phyloP scores from a whole-genome alignment of 768 basidiomycete species.

The Termitomyces sp. region DNA sequence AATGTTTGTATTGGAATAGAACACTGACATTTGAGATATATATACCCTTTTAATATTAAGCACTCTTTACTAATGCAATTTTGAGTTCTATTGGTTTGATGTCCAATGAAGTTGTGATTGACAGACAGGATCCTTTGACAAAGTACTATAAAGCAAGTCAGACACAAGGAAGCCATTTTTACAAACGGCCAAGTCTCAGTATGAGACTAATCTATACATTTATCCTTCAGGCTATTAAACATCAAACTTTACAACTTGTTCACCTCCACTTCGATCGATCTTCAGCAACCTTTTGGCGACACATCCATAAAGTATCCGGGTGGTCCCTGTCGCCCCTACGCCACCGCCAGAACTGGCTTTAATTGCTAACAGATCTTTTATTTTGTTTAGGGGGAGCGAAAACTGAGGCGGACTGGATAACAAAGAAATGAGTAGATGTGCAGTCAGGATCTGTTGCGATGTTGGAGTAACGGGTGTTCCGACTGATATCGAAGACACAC shows the following conservation, averaged over 20 bases:
- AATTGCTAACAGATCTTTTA: constrained; percentile 53
- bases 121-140: neutral
- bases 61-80: neutral
- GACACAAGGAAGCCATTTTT: too few relatives aligned
- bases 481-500: constrained; percentile 41
- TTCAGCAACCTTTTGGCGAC: constrained; percentile 79
- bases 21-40: neutral
- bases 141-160: too few relatives aligned
- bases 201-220: neutral
- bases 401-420: constrained; percentile 50
- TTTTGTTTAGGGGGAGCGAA: constrained; percentile 55
- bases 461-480: constrained; percentile 37
- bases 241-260: constrained; percentile 76
- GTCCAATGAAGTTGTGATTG: neutral
- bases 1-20: constrained; percentile 76
- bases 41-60: constrained; percentile 4
- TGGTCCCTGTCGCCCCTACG: constrained; percentile 41
- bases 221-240: constrained; percentile 23
- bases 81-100: neutral
- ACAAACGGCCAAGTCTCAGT: neutral
- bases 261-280: constrained; percentile 72
- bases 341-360: constrained; percentile 36
- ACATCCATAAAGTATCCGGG: constrained; percentile 68
- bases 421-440: constrained; percentile 59
- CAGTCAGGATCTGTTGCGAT: constrained; percentile 68